Evolutionary conservation across 208 protist genomes (phyloP), one percentile per base, ranked within the genome.

Genomic region (Crithidia fasciculata): DNA sequence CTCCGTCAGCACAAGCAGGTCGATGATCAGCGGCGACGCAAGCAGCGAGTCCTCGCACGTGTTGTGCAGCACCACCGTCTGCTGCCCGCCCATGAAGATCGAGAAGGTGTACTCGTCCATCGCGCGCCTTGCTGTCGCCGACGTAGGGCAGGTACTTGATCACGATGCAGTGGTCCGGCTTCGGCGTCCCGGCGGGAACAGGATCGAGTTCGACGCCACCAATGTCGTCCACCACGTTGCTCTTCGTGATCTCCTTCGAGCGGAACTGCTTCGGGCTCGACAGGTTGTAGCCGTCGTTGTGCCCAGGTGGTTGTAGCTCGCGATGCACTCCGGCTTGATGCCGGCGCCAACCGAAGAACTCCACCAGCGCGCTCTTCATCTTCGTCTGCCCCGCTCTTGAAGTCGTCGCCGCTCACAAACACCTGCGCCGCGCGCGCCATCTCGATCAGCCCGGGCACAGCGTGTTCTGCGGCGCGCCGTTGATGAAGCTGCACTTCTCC

Each of bases 341-440:
- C 89, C 98, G 28, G 98, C 97, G 40, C 73, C 76, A 47, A 99
- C 96, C n/a, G 69, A 99, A 92, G 84, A 99, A 99, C 84, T 99
- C 98, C 39, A 98, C 92, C 56, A 99, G 78, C 3, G 99, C 98
- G 37, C 95, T 98, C 87, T 99, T 99, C 79, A 99, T 98, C 84
- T 99, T 99, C n/a, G 99, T 99, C 90, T 99, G 99, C 49, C 99
- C n/a, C 99, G 52, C 93, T 96, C 89, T 99, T 99, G 93, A 99
- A 99, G 85, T 99, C 99, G 80, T 99, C 98, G 64, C 99, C 99
- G 68, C 87, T 97, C 66, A 99, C 93, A 55, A 96, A 96, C 8
- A 99, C 96, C 52, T 88, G 64, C 55, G 98, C 68, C 58, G 81
- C 70, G 56, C 88, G 63, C 40, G 98, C 98, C 13, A 99, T 90